Evolutionary conservation across 2,329 filamentous ascomycete species (phyloP).

Genomic region (Botrytis medusae): DNA sequence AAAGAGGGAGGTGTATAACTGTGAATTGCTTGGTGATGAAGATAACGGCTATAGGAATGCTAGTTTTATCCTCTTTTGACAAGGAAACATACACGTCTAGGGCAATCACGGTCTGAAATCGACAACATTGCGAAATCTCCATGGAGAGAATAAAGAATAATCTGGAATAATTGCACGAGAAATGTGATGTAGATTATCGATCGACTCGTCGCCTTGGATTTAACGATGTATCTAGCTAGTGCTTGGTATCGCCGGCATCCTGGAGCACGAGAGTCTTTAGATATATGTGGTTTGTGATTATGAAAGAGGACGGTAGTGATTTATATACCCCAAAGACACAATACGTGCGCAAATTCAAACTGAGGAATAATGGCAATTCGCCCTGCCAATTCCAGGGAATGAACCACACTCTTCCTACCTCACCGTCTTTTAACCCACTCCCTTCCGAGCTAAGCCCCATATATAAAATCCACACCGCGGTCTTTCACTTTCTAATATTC

Average conservation of each 20-base stretch:
- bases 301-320: background rate
- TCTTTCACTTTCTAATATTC: background rate
- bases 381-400: background rate
- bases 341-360: background rate
- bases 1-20: background rate
- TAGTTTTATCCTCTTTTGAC: background rate
- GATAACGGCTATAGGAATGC: background rate
- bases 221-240: rapidly evolving
- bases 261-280: too few relatives aligned
- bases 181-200: background rate
- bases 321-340: background rate
- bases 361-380: background rate
- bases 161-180: background rate
- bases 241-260: background rate
- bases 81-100: background rate
- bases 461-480: background rate
- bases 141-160: background rate
- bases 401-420: background rate
- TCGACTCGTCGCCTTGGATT: background rate
- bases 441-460: background rate
- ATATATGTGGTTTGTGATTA: background rate
- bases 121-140: background rate
- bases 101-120: background rate
- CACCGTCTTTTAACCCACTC: background rate
- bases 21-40: background rate